phyloP scores from a whole-genome alignment of 352 stramenopile genomes.

The Phytophthora melonis region DNA sequence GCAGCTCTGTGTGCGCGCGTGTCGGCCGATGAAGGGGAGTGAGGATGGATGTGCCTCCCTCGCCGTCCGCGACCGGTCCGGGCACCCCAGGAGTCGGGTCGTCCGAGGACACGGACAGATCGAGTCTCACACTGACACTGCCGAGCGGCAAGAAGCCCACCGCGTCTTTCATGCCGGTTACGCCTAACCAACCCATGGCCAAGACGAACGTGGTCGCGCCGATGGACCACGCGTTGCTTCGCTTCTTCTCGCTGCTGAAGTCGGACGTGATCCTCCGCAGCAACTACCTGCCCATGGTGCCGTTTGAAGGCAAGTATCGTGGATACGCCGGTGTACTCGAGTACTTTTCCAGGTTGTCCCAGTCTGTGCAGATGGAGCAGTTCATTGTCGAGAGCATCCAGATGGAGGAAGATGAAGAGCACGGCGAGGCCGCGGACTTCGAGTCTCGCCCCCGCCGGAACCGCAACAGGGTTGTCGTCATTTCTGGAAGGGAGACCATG shows the following conservation, averaged over 20 bases:
- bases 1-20: constrained; percentile 66
- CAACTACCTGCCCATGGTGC: constrained; percentile 91
- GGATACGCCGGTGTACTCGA: constrained; percentile 80
- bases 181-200: constrained; percentile 61
- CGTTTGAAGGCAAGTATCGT: constrained; percentile 88
- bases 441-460: constrained; percentile 35
- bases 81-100: constrained; percentile 11
- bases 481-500: constrained; percentile 85
- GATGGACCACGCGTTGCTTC: constrained; percentile 69
- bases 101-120: constrained; percentile 38
- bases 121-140: constrained; percentile 26
- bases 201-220: constrained; percentile 55
- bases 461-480: constrained; percentile 68
- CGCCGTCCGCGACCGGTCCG: constrained; percentile 11
- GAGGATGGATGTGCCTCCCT: constrained; percentile 16
- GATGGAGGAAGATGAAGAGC: constrained; percentile 56
- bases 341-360: constrained; percentile 75
- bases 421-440: constrained; percentile 22
- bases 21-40: constrained; percentile 44
- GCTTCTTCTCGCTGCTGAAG: constrained; percentile 84
- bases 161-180: constrained; percentile 54
- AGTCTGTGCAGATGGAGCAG: constrained; percentile 78
- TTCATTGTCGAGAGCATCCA: constrained; percentile 82
- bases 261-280: constrained; percentile 82
- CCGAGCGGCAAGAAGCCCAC: constrained; percentile 59